These are phyloP conservation scores for Periconia sp. DNA, from an alignment of 2,329 filamentous ascomycete species.

Conservation along the genomic window DNA sequence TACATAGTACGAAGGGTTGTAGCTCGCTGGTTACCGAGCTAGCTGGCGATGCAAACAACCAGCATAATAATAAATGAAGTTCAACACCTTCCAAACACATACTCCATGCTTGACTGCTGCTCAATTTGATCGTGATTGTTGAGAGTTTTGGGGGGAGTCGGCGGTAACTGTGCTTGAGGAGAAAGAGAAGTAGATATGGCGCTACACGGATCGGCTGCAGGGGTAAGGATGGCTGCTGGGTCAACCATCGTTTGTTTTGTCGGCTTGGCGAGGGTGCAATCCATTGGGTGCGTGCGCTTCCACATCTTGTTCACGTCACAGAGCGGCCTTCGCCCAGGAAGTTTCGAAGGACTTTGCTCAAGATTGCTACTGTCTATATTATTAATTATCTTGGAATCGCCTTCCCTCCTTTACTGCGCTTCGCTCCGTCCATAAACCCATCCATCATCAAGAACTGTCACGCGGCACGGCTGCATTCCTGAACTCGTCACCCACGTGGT, in stretches of 20 bases:
- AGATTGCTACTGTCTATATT: no score
- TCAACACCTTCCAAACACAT: constrained; percentile 10
- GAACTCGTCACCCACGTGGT: neutral
- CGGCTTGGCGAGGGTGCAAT: neutral
- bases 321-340: no score
- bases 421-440: neutral
- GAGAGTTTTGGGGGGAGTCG: neutral
- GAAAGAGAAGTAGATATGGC: no score
- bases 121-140: neutral
- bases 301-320: no score
- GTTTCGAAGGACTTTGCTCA: no score
- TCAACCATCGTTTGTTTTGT: neutral
- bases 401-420: neutral
- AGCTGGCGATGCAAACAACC: neutral
- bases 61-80: constrained; percentile 11
- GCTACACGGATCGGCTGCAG: neutral
- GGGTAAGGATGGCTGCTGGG: neutral
- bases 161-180: neutral
- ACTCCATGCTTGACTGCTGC: no score
- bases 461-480: constrained; percentile 4
- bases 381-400: neutral
- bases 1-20: neutral
- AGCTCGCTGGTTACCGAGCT: neutral
- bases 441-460: neutral
- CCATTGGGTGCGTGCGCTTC: neutral